Base-by-base conservation (phyloP, 2,329 filamentous ascomycete species). In the Alternaria ethzedia region DNA sequence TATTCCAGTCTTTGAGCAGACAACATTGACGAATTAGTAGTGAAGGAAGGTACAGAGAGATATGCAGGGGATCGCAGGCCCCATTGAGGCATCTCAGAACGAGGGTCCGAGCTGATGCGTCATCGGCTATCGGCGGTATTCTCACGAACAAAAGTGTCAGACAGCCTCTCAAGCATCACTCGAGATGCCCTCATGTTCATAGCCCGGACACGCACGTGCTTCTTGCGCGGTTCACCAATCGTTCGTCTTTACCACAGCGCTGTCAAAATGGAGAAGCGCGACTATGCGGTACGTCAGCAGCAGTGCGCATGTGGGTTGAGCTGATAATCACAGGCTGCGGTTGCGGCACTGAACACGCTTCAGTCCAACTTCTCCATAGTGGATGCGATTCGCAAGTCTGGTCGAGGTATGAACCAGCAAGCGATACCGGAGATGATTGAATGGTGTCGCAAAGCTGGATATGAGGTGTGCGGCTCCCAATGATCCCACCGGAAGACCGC, bases 381-480 rank as follows among this genome's bases (percentile, higher is more conserved):
- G 17, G 89, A 97, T 77, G 89, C 90, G 54, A 89, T 96, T 55
- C 87, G 89, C 58, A 92, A 92, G 77, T 91, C 90, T 17, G 91
- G 93, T 20, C 83, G 89, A 66, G 87, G 85, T 26, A 89, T 92
- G 82, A 96, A 97, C 75, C 85, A 89, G 51, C 85, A 84, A 58
- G 91, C 94, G 7, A 89, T 96, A 54, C 91, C 92, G 0, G 93
- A 97, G 78, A 95, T 96, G 87, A 83, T 90, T 26, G 87, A 89
- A 70, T 97, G 92, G 91, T 88, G 92, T 68, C 83, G 82, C 49
- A 90, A 90, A 65, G 89, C 92, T 58, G 93, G 93, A 52, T 92
- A 97, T 80, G 82, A 90, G 80, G 89, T 90, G 82, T 81, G 86
- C 82, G 78, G 67, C 70, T 72, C 66, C 63, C 71, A 59, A n/a